These are phyloP conservation scores for Fusarium coicis DNA, from an alignment of 2,329 filamentous ascomycete genomes.

Conservation along the genomic window DNA sequence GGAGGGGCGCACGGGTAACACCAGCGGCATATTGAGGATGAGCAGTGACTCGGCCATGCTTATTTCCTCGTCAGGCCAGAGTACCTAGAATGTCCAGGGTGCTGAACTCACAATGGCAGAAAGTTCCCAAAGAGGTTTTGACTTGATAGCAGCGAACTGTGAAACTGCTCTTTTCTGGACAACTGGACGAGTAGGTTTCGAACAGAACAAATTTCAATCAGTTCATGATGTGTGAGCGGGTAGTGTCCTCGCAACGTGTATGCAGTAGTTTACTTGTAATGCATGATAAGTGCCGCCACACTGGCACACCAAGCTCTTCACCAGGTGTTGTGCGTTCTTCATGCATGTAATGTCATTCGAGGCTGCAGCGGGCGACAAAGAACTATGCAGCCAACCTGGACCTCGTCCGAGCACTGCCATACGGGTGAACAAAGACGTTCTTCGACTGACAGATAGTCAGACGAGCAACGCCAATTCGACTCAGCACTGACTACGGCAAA, in stretches of 20 bases:
- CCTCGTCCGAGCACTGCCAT: background rate
- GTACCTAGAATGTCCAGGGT: background rate
- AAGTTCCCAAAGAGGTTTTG: background rate
- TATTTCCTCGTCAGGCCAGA: background rate
- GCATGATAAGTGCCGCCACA: background rate
- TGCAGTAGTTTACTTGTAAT: background rate
- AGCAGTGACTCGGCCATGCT: background rate
- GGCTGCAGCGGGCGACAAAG: conserved; percentile 6
- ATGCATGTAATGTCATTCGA: conserved; percentile 11
- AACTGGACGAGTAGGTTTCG: background rate
- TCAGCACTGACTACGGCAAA: background rate
- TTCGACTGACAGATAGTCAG: background rate
- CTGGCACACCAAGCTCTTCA: conserved; percentile 2
- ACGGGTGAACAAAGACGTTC: background rate
- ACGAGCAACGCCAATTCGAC: background rate
- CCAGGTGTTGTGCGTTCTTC: background rate
- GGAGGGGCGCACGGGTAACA: conserved; percentile 9
- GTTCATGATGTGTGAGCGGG: background rate
- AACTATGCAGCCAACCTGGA: conserved; percentile 16
- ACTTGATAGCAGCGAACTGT: background rate
- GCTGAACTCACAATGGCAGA: background rate
- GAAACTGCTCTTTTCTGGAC: background rate
- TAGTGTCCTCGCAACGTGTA: background rate
- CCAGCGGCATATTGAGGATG: conserved; percentile 12
- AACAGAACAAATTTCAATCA: background rate